Evolutionary conservation across 1,284 basidiomycete species (phyloP), one percentile per base, ranked within the genome.

Genomic region (Apiotrichum domesticum): DNA sequence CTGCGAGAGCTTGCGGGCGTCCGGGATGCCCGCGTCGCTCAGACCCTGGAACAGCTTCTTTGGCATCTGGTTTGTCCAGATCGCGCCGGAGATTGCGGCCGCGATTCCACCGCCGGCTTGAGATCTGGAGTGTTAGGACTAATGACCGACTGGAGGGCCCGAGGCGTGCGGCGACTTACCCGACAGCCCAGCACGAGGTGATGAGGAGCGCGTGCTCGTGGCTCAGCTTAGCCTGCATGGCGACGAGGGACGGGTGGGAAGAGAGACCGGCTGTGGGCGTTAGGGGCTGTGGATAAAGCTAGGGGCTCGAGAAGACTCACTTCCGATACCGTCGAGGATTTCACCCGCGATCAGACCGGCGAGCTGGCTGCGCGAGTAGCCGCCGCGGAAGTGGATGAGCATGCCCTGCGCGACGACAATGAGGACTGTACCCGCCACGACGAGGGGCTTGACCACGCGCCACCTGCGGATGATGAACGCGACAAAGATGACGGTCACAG

Each of bases 331-430:
- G 32, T 79, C 68, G 4, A 79, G 57, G 47, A 79, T 63, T 61
- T 79, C 73, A 13, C 68, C 75, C 1, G 70, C 77, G 52, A 78
- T 66, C 15, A 79, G 62, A 49, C 74, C 74, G 1, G 67, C 62
- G 29, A 71, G 62, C 7, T 65, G 61, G 34, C 42, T 47, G 2
- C 45, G 53, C 0, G 66, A 65, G 55, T 64, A 64, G n/a, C 69
- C 73, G 34, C 76, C 75, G 42, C 78, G 71, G 72, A 64, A 79
- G 44, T 67, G 68, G 54, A 78, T 70, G 46, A 79, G 65, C n/a
- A 79, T 64, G 34, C 78, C 78, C 55, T 78, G 76, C 9, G 71
- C 66, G 44, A 69, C 61, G 35, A 67, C 60, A 46, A 67, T 64
- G 35, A 71, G 58, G 40, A 63, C 49, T 2, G 62, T 59, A 33